Evolutionary conservation across 2,329 filamentous ascomycete genomes (phyloP).

Genomic region (Cephalotrichum gorgonifer): DNA sequence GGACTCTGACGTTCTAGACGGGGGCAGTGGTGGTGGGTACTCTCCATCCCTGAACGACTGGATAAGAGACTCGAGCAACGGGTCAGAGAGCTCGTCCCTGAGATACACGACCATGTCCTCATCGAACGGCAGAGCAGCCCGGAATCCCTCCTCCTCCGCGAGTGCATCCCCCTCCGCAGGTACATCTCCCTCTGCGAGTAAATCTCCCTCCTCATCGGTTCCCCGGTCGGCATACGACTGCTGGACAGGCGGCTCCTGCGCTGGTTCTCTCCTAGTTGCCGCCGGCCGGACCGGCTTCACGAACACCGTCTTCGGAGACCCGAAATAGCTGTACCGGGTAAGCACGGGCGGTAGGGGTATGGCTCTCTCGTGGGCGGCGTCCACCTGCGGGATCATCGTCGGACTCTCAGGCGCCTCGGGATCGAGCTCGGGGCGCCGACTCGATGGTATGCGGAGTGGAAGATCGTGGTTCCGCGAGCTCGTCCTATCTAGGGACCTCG

Average conservation of each 20-base stretch:
- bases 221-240: conserved; percentile 27
- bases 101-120: conserved; percentile 50
- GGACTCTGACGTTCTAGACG: not conserved
- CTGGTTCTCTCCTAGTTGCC: conserved; percentile 15
- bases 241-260: conserved; percentile 14
- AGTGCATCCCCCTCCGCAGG: conserved; percentile 9
- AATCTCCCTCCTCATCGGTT: conserved; percentile 21
- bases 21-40: conserved; percentile 15
- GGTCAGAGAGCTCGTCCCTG: conserved; percentile 29
- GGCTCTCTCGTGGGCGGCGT: conserved; percentile 11
- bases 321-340: not conserved
- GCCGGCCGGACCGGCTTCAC: conserved; percentile 17
- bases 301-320: conserved; percentile 14
- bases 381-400: conserved; percentile 17
- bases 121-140: conserved; percentile 42
- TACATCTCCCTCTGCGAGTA: conserved; percentile 11
- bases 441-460: conserved; percentile 1
- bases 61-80: conserved; percentile 34
- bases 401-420: conserved; percentile 6
- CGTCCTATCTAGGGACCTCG: conserved; percentile 26
- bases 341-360: not conserved
- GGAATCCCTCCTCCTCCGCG: conserved; percentile 16
- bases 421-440: not conserved
- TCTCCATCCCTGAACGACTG: conserved; percentile 30
- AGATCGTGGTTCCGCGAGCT: conserved; percentile 19